phyloP scores from a whole-genome alignment of 1,139 yeast species.

The Yamadazyma sp. region DNA sequence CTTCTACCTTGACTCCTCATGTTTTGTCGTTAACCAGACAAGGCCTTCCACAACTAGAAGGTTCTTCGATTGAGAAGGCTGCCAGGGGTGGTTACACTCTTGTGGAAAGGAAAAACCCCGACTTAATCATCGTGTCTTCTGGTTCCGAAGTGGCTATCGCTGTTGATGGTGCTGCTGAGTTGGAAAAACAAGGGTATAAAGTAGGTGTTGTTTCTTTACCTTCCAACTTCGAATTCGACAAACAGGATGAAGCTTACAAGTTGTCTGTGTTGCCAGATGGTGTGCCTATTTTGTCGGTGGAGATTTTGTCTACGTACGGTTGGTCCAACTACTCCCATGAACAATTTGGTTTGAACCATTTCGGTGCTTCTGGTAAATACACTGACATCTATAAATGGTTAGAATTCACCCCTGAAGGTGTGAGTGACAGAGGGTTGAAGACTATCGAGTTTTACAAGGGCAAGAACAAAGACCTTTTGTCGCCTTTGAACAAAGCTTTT shows the following conservation, averaged over 20 bases:
- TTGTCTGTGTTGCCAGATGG: slow-evolving; percentile 90
- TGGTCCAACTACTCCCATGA: slow-evolving; percentile 96
- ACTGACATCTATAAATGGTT: slow-evolving; percentile 76
- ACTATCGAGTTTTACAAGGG: slow-evolving; percentile 83
- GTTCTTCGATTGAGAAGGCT: slow-evolving; percentile 88
- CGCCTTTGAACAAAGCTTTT: slow-evolving; percentile 83
- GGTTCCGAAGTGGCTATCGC: slow-evolving; percentile 92
- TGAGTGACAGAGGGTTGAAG: slow-evolving; percentile 80
- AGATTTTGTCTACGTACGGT: slow-evolving; percentile 86
- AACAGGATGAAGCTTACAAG: slow-evolving; percentile 75
- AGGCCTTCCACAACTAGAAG: slow-evolving; percentile 92
- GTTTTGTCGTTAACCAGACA: slow-evolving; percentile 93
- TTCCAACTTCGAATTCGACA: slow-evolving; percentile 85
- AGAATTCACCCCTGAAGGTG: slow-evolving; percentile 89
- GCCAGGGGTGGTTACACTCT: slow-evolving; percentile 90
- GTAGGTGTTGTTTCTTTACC: slow-evolving; percentile 88
- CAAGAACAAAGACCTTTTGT: slow-evolving; percentile 44
- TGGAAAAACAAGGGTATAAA: slow-evolving; percentile 48
- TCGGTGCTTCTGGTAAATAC: slow-evolving; percentile 95
- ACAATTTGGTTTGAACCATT: slow-evolving; percentile 90
- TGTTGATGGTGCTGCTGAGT: slow-evolving; percentile 74
- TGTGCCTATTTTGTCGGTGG: slow-evolving; percentile 87
- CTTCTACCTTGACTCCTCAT: slow-evolving; percentile 73
- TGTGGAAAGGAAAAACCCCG: slow-evolving; percentile 58
- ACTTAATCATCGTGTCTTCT: slow-evolving; percentile 78